Evolutionary conservation across 2,329 filamentous ascomycete species (phyloP), one percentile per base, ranked within the genome.

Genomic region (Hypoxylon rubiginosum): DNA sequence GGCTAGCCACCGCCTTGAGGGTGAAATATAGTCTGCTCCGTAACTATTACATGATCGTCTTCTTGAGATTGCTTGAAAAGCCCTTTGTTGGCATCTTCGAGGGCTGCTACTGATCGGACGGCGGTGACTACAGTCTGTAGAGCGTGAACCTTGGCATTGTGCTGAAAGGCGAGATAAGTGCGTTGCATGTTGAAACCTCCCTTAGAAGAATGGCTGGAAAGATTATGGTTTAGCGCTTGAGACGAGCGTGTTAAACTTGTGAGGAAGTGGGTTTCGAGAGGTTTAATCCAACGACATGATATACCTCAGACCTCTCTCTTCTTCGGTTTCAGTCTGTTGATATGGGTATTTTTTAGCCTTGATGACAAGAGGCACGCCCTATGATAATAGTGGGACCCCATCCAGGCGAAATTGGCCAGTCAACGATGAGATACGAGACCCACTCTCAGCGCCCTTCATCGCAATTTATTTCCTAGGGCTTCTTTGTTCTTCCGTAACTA

Each of bases 1-100:
- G 91, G 91, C 72, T 93, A 91, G 7, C 91, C 91, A 64, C 91
- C 91, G 19, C 91, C 91, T 76, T 93, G 91, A 0, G 90, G 88
- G 67, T 93, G 89, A 78, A 93, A 93, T 66, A 93, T 89, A n/a
- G 91, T 93, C 50, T 85, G 79, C 1, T 86, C 81, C 0, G 88
- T 91, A 5, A 88, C 82, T 19, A 92, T 76, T n/a, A 88, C 84
- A 72, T 84, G 83, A 69, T 87, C 83, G 1, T 83, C 76, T 4
- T 85, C 81, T 8, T 75, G 75, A 4, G 80, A 83, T 11, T 85
- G 78, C 74, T 91, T 91, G 81, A 89, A 89, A 9, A 92, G 83
- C 6, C 78, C 74, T 55, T 80, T 83, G 60, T 87, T 86, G 32
- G 80, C 77, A 34, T 84, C 79, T 2, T 86, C 81, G 0, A 91